Conservation (phyloP, 2,329 filamentous ascomycete genomes). For the Fusarium setosum region DNA sequence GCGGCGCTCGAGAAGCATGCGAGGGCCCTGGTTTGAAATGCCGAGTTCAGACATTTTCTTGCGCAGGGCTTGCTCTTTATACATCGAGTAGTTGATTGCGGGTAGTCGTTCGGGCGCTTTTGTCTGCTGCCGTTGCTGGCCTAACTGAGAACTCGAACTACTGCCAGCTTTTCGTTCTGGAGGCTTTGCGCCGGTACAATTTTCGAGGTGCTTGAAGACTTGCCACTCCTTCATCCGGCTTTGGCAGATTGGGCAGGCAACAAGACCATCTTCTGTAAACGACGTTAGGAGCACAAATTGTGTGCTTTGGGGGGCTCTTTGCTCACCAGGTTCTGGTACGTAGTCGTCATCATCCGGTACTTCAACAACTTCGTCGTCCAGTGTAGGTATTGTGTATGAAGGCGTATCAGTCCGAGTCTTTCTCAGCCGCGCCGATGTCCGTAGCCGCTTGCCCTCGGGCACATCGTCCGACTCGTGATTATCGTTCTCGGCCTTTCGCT, state of each 20-base stretch:
- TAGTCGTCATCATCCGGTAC: constrained; percentile 46
- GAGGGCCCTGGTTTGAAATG: constrained; percentile 76
- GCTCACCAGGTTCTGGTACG: constrained; percentile 43
- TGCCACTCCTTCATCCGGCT: constrained; percentile 81
- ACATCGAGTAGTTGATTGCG: constrained; percentile 84
- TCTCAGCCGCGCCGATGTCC: constrained; percentile 63
- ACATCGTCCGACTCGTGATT: constrained; percentile 40
- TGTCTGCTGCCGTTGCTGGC: constrained; percentile 44
- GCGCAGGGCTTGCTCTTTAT: constrained; percentile 82
- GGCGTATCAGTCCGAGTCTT: constrained; percentile 53
- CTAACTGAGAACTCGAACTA: constrained; percentile 22
- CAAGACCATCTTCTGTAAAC: constrained; percentile 75
- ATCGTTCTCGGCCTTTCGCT: constrained; percentile 61
- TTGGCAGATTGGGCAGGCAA: constrained; percentile 85
- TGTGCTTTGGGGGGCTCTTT: neutral
- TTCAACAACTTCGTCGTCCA: constrained; percentile 40
- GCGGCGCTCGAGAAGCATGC: constrained; percentile 77
- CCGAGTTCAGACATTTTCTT: constrained; percentile 87
- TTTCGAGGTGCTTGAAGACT: constrained; percentile 86
- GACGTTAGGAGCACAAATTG: constrained; percentile 18
- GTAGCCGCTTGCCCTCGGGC: constrained; percentile 59
- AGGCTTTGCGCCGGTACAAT: constrained; percentile 58
- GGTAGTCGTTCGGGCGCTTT: constrained; percentile 74
- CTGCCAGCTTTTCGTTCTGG: constrained; percentile 9
- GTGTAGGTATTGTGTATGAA: constrained; percentile 21